Conservation (phyloP, 148 eudicot species). For the Heliosperma pusillum region DNA sequence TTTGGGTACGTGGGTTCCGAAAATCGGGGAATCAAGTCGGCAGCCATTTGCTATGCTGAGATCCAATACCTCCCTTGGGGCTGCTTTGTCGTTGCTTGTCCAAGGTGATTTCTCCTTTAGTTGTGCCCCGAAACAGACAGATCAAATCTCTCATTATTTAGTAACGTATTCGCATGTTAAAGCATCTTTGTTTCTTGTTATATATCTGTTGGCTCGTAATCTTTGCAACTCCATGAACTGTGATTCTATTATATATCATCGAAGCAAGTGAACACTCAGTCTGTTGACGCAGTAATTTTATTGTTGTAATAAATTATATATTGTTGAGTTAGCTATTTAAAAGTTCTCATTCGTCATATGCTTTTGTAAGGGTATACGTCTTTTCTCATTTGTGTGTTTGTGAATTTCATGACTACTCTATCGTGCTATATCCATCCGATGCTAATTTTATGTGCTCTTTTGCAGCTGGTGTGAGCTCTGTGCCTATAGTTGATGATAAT, state of each 20-base stretch:
- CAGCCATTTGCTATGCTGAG: constrained; percentile 75
- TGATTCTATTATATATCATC: not conserved
- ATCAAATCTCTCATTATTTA: no score
- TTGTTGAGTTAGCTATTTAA: no score
- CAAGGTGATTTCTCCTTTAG: constrained; percentile 47
- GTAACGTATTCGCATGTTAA: no score
- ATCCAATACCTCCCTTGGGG: constrained; percentile 67
- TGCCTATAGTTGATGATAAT: constrained; percentile 88
- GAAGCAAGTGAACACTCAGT: no score
- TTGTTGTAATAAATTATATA: no score
- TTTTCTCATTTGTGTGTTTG: no score
- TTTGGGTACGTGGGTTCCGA: constrained; percentile 94
- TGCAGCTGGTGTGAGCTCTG: constrained; percentile 90
- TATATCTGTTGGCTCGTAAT: not conserved
- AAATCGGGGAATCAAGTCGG: constrained; percentile 70
- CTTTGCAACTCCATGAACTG: not conserved
- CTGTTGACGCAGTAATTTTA: no score
- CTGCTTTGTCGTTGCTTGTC: constrained; percentile 66
- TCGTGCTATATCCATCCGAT: constrained; percentile 11
- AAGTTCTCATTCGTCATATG: no score
- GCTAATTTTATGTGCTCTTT: constrained; percentile 8
- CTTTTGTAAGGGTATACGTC: no score
- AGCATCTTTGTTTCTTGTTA: not conserved
- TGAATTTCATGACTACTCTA: no score
- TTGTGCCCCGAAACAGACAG: constrained; percentile 1